Evolutionary conservation across 805 yeast species (phyloP).

Genomic region (Sugiyamaella mastotermitis): DNA sequence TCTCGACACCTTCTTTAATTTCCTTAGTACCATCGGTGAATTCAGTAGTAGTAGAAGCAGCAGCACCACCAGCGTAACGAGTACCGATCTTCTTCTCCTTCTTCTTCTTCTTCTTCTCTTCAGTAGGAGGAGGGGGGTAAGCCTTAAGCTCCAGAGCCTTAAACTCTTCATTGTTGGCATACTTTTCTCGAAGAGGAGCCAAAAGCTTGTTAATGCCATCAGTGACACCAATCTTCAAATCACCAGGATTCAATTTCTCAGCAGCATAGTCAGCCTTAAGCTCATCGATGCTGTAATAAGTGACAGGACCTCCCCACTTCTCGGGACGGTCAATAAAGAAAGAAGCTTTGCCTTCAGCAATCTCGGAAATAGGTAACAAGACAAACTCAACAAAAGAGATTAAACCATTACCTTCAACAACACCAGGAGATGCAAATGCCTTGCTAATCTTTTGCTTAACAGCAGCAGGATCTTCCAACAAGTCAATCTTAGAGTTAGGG

Average conservation of each 20-base stretch:
- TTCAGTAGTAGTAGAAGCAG: conserved; percentile 19
- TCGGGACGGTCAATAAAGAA: conserved; percentile 88
- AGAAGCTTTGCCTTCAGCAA: conserved; percentile 45
- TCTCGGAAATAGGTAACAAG: conserved; percentile 76
- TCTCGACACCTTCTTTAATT: conserved; percentile 18
- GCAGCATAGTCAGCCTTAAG: conserved; percentile 67
- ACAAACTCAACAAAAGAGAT: conserved; percentile 81
- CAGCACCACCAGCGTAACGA: conserved; percentile 11
- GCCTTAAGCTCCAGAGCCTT: conserved; percentile 71
- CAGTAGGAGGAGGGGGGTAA: conserved; percentile 67
- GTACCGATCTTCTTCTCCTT: conserved; percentile 49
- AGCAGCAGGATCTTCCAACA: conserved; percentile 79
- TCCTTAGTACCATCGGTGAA: conserved; percentile 28
- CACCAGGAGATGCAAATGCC: conserved; percentile 96
- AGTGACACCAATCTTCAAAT: conserved; percentile 86
- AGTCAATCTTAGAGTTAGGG: conserved; percentile 94
- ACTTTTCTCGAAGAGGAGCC: conserved; percentile 77
- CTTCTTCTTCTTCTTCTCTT: conserved; percentile 62
- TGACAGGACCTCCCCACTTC: conserved; percentile 90
- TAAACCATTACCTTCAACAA: conserved; percentile 83
- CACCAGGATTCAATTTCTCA: conserved; percentile 83
- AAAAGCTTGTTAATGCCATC: conserved; percentile 75
- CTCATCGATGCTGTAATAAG: conserved; percentile 59
- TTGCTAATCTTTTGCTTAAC: conserved; percentile 86
- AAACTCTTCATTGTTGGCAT: conserved; percentile 56